These are phyloP conservation scores for Tulasnella sp. DNA, from an alignment of 768 basidiomycete genomes.

Conservation along the genomic window DNA sequence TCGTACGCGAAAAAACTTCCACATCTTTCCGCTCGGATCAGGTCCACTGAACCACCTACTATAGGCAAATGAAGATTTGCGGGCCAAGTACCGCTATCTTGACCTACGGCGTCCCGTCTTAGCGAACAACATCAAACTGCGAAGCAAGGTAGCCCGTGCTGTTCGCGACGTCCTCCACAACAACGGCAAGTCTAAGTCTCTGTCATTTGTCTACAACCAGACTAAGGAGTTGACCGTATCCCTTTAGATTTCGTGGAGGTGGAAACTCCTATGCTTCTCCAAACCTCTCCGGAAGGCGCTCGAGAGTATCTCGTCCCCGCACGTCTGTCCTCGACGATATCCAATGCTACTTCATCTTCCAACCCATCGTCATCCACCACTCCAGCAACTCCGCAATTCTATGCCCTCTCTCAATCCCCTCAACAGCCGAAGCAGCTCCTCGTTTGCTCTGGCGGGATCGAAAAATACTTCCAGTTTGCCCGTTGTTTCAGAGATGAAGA, in stretches of 20 bases:
- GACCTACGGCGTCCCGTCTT: constrained; percentile 74
- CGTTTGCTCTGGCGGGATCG: constrained; percentile 81
- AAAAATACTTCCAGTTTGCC: constrained; percentile 87
- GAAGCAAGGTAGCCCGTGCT: constrained; percentile 74
- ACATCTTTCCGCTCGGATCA: neutral
- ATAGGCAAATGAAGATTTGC: constrained; percentile 78
- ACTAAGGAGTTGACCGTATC: neutral
- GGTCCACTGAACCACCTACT: constrained; percentile 5
- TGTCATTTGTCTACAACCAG: neutral
- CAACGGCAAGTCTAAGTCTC: constrained; percentile 44
- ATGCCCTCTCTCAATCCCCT: constrained; percentile 88
- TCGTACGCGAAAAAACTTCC: constrained; percentile 45
- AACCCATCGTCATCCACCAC: constrained; percentile 11
- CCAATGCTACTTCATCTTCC: neutral
- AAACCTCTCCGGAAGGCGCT: constrained; percentile 90
- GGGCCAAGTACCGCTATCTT: constrained; percentile 78
- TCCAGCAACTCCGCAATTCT: constrained; percentile 46
- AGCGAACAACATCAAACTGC: constrained; percentile 68
- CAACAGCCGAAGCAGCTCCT: constrained; percentile 94
- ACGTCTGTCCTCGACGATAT: constrained; percentile 37
- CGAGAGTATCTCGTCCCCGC: constrained; percentile 88
- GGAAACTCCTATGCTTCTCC: constrained; percentile 84
- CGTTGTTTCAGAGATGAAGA: constrained; percentile 95
- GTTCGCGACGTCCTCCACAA: constrained; percentile 64
- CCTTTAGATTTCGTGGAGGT: constrained; percentile 80